phyloP scores from a whole-genome alignment of 306 rosid genomes.

The Cucurbita ficifolia region DNA sequence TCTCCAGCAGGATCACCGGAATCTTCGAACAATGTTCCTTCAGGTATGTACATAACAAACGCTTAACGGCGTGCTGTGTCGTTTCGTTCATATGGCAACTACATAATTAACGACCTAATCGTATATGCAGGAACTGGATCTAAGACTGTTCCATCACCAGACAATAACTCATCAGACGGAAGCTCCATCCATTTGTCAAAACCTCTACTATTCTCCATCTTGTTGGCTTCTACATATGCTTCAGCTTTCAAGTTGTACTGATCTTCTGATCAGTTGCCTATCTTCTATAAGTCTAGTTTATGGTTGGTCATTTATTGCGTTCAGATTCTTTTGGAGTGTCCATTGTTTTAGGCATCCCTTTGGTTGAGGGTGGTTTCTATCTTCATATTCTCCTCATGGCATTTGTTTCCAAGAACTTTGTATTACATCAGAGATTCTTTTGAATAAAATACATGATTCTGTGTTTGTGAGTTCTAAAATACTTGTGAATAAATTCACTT shows the following conservation, averaged over 20 bases:
- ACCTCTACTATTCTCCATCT: constrained; percentile 26
- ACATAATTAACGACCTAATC: not conserved
- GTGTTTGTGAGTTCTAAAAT: not conserved
- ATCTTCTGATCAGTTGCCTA: constrained; percentile 5
- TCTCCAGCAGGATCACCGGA: constrained; percentile 53
- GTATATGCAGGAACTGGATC: constrained; percentile 41
- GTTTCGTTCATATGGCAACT: not conserved
- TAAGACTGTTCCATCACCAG: constrained; percentile 36
- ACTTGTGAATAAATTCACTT: not conserved
- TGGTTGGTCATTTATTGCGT: not conserved
- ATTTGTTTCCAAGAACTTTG: constrained; percentile 2
- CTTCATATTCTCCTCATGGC: not conserved
- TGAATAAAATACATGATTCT: constrained; percentile 1
- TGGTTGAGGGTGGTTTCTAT: not conserved
- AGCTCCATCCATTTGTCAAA: constrained; percentile 32
- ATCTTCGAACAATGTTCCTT: constrained; percentile 38
- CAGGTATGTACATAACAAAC: constrained; percentile 25
- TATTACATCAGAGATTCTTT: constrained; percentile 3
- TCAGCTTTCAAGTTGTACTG: constrained; percentile 17
- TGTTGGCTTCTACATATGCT: constrained; percentile 37
- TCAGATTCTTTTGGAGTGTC: not conserved
- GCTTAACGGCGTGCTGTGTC: not conserved
- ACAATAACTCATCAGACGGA: constrained; percentile 31
- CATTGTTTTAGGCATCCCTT: not conserved
- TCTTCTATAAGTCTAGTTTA: not conserved